These are phyloP conservation scores for Quercus phellos DNA, from an alignment of 331 rosid species.

Conservation along the genomic window DNA sequence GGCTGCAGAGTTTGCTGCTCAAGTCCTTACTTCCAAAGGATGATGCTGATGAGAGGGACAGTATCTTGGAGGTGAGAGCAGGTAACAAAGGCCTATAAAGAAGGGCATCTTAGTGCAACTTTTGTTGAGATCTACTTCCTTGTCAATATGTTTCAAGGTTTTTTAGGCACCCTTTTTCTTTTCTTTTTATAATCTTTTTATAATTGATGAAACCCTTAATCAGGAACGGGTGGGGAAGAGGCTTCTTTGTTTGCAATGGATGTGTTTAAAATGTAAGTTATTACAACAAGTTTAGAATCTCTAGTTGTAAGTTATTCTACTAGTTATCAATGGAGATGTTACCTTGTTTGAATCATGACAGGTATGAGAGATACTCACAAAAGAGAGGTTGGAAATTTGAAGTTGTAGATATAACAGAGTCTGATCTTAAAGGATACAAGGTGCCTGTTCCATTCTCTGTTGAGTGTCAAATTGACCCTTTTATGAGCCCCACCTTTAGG, in stretches of 20 bases:
- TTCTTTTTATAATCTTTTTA: conserved; percentile 6
- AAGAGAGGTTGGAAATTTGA: conserved; percentile 81
- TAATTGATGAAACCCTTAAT: background rate
- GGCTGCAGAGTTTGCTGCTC: conserved; percentile 52
- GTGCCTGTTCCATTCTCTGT: conserved; percentile 30
- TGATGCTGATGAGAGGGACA: conserved; percentile 93
- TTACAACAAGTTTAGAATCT: background rate
- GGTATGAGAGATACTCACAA: conserved; percentile 85
- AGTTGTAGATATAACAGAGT: conserved; percentile 66
- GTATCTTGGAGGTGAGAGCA: conserved; percentile 95
- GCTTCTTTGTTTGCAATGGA: conserved; percentile 96
- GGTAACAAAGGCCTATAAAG: conserved; percentile 38
- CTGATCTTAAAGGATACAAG: conserved; percentile 82
- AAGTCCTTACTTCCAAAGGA: conserved; percentile 89
- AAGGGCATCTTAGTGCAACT: conserved; percentile 8
- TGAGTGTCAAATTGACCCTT: background rate
- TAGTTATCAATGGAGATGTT: conserved; percentile 15
- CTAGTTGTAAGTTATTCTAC: conserved; percentile 5
- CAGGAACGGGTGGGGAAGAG: conserved; percentile 93
- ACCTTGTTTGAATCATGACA: conserved; percentile 18
- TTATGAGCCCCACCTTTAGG: background rate
- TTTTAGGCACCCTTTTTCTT: background rate
- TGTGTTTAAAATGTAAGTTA: conserved; percentile 73
- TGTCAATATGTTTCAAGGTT: background rate
- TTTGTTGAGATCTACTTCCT: conserved; percentile 1